A percentile compares a stretch with the other conserved stretches of the same genome.
Conservation (phyloP, 2,329 filamentous ascomycete species). For the Trichothecium roseum region DNA sequence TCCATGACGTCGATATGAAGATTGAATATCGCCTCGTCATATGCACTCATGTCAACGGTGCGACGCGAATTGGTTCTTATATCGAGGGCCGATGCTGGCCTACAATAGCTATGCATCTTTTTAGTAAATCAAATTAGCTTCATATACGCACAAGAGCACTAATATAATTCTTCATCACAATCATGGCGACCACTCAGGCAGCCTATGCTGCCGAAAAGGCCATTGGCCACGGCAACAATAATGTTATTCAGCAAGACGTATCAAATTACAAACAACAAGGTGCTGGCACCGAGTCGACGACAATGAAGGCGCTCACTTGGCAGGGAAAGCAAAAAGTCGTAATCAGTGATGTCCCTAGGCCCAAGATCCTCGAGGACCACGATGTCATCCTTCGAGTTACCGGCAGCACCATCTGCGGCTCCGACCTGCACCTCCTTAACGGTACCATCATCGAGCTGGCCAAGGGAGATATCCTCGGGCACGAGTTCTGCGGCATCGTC, state of each 20-base stretch:
- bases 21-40: too few relatives aligned
- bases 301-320: conserved; percentile 80
- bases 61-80: too few relatives aligned
- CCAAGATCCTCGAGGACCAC: conserved; percentile 58
- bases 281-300: conserved; percentile 55
- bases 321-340: conserved; percentile 71
- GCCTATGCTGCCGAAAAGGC: conserved; percentile 56
- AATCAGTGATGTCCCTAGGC: conserved; percentile 59
- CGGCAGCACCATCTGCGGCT: conserved; percentile 47
- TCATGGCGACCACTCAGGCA: conserved; percentile 53
- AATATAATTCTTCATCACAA: too few relatives aligned
- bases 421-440: conserved; percentile 48
- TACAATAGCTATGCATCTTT: too few relatives aligned
- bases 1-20: too few relatives aligned
- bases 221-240: conserved; percentile 57
- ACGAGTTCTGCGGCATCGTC: conserved; percentile 48
- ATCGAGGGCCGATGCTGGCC: too few relatives aligned
- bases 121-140: too few relatives aligned
- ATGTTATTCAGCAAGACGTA: conserved; percentile 58
- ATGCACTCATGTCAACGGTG: too few relatives aligned
- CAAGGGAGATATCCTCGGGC: conserved; percentile 57
- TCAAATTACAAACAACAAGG: conserved; percentile 41
- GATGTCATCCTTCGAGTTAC: conserved; percentile 78
- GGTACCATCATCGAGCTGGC: conserved; percentile 46
- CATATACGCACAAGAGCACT: too few relatives aligned